Evolutionary conservation across 441 rosid genomes (phyloP).

Genomic region (Erysimum cheiri): DNA sequence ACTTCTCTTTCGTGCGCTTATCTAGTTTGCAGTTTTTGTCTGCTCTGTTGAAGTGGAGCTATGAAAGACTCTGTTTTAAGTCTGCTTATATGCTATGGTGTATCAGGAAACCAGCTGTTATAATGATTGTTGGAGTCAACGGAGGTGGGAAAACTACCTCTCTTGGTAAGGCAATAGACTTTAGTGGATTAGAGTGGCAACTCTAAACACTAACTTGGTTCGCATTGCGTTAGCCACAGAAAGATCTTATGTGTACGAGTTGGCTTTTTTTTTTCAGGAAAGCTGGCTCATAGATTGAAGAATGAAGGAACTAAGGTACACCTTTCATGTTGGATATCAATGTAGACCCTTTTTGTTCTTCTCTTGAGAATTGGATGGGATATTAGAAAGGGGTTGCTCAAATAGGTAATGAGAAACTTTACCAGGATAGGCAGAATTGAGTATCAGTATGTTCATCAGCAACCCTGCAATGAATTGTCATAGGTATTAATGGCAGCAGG

Average conservation of each 20-base stretch:
- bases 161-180: constrained; percentile 64
- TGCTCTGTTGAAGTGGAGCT: constrained; percentile 17
- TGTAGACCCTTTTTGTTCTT: constrained; percentile 1
- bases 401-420: background rate
- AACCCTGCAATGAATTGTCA: constrained; percentile 23
- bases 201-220: constrained; percentile 1
- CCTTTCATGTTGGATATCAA: constrained; percentile 2
- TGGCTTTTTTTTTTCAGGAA: constrained; percentile 61
- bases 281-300: constrained; percentile 87
- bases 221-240: background rate
- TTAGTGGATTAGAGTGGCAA: background rate
- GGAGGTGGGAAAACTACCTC: constrained; percentile 99
- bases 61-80: constrained; percentile 24
- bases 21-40: background rate
- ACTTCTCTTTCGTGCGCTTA: background rate
- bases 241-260: constrained; percentile 1
- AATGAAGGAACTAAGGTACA: constrained; percentile 88
- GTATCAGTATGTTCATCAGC: constrained; percentile 37
- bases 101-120: constrained; percentile 87
- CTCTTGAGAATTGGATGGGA: background rate
- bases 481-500: constrained; percentile 35
- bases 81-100: constrained; percentile 30
- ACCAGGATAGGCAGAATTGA: constrained; percentile 8
- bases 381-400: background rate
- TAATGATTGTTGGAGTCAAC: constrained; percentile 88